Base-by-base conservation (phyloP, 192 early-diverging fungal species). In the Spizellomyces sp. region DNA sequence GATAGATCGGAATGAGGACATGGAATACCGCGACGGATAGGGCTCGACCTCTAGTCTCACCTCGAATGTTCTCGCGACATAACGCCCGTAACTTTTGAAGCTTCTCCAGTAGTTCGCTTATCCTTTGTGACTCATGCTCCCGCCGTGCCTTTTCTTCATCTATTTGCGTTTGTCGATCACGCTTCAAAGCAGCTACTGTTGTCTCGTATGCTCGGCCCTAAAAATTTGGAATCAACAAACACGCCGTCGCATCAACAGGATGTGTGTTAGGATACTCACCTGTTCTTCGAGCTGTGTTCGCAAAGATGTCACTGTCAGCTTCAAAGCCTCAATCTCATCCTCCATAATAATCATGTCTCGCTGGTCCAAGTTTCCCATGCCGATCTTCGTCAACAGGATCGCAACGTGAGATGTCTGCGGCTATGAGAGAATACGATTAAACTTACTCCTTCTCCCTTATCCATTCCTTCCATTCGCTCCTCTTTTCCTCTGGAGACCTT, bases 211-310 rank as follows among this genome's bases (percentile, higher is more conserved):
- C 54, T 60, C 74, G 48, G 57, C 45, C 75, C 83, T 87, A 2
- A 36, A 36, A 36, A 36, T 36, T 36, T 36, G 27, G 27, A 36
- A 36, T 36, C 27, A 36, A 36, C 27, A 36, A 36, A 36, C 27
- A 36, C 1, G 27, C 27, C 27, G 27, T 36, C 27, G 27, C 27
- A 36, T 36, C 27, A 36, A 36, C 3, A 55, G 27, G 27, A 0
- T 36, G 27, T 47, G 22, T n/a, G 27, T 19, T 4, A 42, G 19
- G 15, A 10, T 62, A 43, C 45, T n/a, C 60, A 84, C 83, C 74
- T 87, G 83, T 45, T 87, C 86, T 21, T 77, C 75, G 2, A 86
- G 22, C 60, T 87, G 86, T 1, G 86, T 70, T 43, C 79, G 72
- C 41, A 85, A 68, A 8, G 83, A 73, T 14, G 79, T 69, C 7